Conservation (phyloP, 2,329 filamentous ascomycete genomes). For the Diaporthe vaccinii region DNA sequence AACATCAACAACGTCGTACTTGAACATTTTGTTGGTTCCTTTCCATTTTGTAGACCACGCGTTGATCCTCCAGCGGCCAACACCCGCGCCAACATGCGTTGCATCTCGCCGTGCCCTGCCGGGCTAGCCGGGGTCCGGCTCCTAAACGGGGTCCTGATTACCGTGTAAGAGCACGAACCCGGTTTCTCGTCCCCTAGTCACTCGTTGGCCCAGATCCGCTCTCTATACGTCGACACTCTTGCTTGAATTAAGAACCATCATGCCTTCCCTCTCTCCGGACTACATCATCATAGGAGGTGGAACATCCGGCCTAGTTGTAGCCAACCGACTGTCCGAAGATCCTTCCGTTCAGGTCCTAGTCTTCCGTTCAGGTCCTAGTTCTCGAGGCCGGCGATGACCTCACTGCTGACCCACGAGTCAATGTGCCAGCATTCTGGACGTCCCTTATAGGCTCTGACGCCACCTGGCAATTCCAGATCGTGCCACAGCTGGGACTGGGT, state of each 20-base stretch:
- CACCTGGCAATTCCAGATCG: constrained; percentile 42
- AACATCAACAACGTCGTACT: no score
- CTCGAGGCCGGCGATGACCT: constrained; percentile 49
- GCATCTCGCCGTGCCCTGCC: no score
- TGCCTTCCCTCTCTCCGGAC: constrained; percentile 6
- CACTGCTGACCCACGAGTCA: constrained; percentile 45
- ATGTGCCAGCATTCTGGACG: constrained; percentile 46
- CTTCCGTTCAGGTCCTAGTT: constrained; percentile 44
- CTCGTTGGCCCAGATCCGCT: no score
- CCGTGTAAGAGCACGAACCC: no score
- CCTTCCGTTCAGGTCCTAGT: constrained; percentile 44
- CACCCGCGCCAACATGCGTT: no score
- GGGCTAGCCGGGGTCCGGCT: no score
- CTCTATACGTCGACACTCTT: background rate
- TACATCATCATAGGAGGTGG: constrained; percentile 46
- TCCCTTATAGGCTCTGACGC: constrained; percentile 45
- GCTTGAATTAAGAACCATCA: background rate
- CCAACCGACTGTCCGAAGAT: constrained; percentile 41
- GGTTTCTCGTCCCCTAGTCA: no score
- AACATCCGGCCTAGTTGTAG: constrained; percentile 31
- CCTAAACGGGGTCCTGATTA: no score
- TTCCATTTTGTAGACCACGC: no score
- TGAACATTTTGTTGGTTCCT: no score
- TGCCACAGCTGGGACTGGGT: constrained; percentile 43
- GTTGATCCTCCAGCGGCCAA: no score